Conservation (phyloP, 192 early-diverging fungal genomes). For the Diversispora eburnea region DNA sequence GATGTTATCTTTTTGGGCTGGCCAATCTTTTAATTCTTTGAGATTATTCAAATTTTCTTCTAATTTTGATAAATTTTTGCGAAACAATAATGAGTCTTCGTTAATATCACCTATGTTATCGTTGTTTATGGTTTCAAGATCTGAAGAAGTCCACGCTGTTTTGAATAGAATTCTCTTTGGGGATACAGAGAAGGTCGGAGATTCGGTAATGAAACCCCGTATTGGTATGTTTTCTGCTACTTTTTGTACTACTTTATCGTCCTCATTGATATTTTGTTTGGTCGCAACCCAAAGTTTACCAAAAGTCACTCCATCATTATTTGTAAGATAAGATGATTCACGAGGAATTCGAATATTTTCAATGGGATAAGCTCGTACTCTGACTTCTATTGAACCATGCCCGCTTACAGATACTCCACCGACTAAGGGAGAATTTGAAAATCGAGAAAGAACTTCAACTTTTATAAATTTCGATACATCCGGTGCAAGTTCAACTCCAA, state of each 20-base stretch:
- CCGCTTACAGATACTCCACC: slow-evolving; percentile 64
- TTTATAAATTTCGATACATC: slow-evolving; percentile 60
- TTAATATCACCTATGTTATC: slow-evolving; percentile 2
- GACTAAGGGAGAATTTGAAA: slow-evolving; percentile 74
- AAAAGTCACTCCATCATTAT: slow-evolving; percentile 60
- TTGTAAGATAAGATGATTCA: slow-evolving; percentile 53
- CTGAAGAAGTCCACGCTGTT: slow-evolving; percentile 49
- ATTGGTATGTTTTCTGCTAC: slow-evolving; percentile 65
- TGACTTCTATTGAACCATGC: slow-evolving; percentile 65
- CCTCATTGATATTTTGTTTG: slow-evolving; percentile 36
- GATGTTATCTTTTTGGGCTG: slow-evolving; percentile 45
- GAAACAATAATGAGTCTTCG: no score
- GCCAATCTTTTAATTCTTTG: slow-evolving; percentile 13
- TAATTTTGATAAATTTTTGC: neutral
- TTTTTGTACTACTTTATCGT: slow-evolving; percentile 35
- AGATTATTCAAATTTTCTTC: slow-evolving; percentile 11
- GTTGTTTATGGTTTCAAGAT: slow-evolving; percentile 52
- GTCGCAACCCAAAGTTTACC: slow-evolving; percentile 68
- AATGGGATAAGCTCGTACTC: slow-evolving; percentile 59
- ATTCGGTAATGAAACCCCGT: slow-evolving; percentile 61
- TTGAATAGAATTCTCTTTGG: slow-evolving; percentile 69
- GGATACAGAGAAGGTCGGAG: slow-evolving; percentile 64
- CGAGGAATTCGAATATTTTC: slow-evolving; percentile 58
- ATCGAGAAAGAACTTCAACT: slow-evolving; percentile 73
- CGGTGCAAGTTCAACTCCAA: slow-evolving; percentile 59